These are phyloP conservation scores for Cubamyces lactineus DNA, from an alignment of 768 basidiomycete genomes.

Conservation along the genomic window DNA sequence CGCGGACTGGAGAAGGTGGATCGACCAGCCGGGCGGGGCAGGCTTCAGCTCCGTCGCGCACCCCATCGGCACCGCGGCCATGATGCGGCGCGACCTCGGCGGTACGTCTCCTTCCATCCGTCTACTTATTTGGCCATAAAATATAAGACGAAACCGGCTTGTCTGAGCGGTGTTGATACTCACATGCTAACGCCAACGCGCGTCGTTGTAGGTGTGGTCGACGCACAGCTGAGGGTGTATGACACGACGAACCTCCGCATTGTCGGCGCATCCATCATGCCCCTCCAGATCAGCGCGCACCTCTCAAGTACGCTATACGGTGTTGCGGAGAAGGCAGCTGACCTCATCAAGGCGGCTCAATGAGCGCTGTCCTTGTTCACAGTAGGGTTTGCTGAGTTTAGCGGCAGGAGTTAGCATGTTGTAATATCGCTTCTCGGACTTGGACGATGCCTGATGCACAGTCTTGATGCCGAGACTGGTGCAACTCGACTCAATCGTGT, in stretches of 20 bases:
- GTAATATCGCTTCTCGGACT: too few species aligned
- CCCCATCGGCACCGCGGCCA: constrained; percentile 48
- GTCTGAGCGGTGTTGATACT: neutral
- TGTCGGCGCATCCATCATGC: constrained; percentile 57
- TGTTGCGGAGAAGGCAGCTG: constrained; percentile 38
- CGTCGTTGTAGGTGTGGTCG: constrained; percentile 52
- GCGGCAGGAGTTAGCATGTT: too few species aligned
- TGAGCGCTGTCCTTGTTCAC: constrained; percentile 35
- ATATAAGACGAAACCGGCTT: too few species aligned
- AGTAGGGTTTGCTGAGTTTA: neutral
- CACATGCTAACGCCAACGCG: constrained; percentile 29
- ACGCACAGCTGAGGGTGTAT: constrained; percentile 54
- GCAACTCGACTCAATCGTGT: too few species aligned
- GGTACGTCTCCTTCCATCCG: constrained; percentile 23
- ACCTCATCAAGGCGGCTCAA: constrained; percentile 33
- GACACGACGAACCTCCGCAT: constrained; percentile 58
- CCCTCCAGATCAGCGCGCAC: constrained; percentile 53
- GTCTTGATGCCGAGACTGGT: too few species aligned
- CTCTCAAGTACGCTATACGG: constrained; percentile 44
- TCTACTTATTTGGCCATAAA: too few species aligned
- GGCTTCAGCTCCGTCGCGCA: constrained; percentile 51
- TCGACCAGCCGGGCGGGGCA: too few species aligned
- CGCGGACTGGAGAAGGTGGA: constrained; percentile 51
- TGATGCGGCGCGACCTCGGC: constrained; percentile 37
- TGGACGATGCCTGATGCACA: too few species aligned